Conservation (phyloP, 225 moss, liverwort and hornwort genomes). For the Straminergon stramineum region DNA sequence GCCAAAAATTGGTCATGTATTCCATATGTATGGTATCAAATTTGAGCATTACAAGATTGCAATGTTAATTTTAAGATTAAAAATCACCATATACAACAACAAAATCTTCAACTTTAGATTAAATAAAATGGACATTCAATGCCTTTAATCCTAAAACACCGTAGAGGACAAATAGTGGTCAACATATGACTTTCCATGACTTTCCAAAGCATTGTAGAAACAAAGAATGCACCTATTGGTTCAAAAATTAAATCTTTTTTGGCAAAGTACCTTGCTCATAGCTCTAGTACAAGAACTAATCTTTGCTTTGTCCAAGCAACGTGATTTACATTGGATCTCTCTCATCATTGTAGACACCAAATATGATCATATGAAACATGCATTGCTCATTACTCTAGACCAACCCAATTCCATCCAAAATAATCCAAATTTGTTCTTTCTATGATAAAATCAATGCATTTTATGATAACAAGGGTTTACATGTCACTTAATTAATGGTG, state of each 20-base stretch:
- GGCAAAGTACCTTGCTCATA: background rate
- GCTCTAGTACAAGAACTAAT: too few relatives aligned
- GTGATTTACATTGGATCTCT: rapidly evolving
- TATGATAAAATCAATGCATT: too few relatives aligned
- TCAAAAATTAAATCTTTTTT: background rate
- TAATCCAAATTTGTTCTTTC: too few relatives aligned
- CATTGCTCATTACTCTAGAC: background rate
- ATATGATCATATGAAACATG: background rate
- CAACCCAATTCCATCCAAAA: too few relatives aligned
- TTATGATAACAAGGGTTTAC: too few relatives aligned
- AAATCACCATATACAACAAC: background rate
- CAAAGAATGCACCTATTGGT: background rate
- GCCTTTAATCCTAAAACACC: background rate
- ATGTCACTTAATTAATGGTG: too few relatives aligned
- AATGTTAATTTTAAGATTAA: too few relatives aligned
- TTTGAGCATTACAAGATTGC: background rate
- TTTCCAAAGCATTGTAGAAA: background rate
- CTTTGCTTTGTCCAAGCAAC: background rate
- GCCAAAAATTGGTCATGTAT: background rate
- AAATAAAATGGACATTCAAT: background rate
- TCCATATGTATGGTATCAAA: background rate
- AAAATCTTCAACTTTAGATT: background rate
- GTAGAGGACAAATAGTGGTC: rapidly evolving
- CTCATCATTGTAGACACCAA: background rate
- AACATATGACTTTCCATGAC: background rate